Conservation (phyloP, 805 yeast genomes). For the Isabelozyma heimii region DNA sequence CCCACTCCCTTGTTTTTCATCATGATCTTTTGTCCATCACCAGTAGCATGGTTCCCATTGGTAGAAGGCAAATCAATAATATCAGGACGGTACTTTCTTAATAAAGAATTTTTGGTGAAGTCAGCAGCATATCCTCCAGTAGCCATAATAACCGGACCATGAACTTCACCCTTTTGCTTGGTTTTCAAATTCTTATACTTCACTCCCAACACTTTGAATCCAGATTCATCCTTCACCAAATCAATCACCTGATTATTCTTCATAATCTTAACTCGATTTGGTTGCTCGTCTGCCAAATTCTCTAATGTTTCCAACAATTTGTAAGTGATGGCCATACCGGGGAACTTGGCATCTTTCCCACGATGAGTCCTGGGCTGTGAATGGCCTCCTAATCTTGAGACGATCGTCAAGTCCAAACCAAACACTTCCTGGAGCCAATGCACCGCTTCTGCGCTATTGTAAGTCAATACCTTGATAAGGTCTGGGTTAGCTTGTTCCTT, state of each 20-base stretch:
- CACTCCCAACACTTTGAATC: constrained; percentile 25
- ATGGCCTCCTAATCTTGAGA: constrained; percentile 82
- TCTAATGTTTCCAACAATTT: constrained; percentile 50
- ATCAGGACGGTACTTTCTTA: constrained; percentile 58
- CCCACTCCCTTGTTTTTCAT: constrained; percentile 50
- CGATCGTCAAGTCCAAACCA: constrained; percentile 59
- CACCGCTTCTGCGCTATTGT: constrained; percentile 64
- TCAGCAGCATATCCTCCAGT: constrained; percentile 72
- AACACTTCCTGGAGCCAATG: constrained; percentile 70
- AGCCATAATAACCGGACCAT: constrained; percentile 60
- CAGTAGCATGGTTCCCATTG: constrained; percentile 60
- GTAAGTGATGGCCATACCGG: constrained; percentile 65
- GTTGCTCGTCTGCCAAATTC: constrained; percentile 41
- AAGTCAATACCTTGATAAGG: constrained; percentile 57
- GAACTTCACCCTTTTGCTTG: constrained; percentile 27
- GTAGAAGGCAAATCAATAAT: constrained; percentile 55
- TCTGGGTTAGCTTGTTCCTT: constrained; percentile 55
- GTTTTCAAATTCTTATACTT: constrained; percentile 30
- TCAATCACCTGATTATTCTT: constrained; percentile 43
- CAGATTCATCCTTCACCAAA: constrained; percentile 30
- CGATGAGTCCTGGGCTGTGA: constrained; percentile 79
- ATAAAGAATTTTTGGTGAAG: constrained; percentile 49
- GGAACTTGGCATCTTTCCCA: constrained; percentile 63
- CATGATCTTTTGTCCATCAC: constrained; percentile 60
- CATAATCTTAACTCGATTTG: constrained; percentile 39